phyloP scores from a whole-genome alignment of 192 early-diverging fungal genomes.

The Physocladia obscura region DNA sequence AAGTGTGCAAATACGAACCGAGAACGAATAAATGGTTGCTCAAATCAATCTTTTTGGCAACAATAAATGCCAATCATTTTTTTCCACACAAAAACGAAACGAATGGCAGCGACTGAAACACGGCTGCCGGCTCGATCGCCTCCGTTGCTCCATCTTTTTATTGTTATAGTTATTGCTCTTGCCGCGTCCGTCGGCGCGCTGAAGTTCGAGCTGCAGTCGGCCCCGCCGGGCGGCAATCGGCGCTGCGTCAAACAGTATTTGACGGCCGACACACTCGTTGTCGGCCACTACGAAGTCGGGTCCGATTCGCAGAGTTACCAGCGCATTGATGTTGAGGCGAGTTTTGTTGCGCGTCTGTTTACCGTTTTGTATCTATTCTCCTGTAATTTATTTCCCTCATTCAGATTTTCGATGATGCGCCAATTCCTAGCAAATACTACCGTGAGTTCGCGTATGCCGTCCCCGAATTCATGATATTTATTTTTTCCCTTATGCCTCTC shows the following conservation, averaged over 20 bases:
- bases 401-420: conserved; percentile 73
- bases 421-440: conserved; percentile 68
- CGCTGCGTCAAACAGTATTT: conserved; percentile 81
- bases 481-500: not conserved
- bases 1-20: too few species aligned
- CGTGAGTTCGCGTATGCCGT: conserved; percentile 9
- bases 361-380: not conserved
- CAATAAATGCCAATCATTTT: too few species aligned
- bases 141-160: too few species aligned
- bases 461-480: not conserved
- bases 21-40: too few species aligned
- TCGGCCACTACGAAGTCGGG: conserved; percentile 66
- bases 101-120: too few species aligned
- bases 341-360: not conserved
- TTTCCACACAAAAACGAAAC: too few species aligned
- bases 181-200: conserved; percentile 45
- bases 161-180: not conserved
- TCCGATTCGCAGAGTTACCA: conserved; percentile 46
- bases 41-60: too few species aligned
- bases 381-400: not conserved
- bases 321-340: conserved; percentile 67
- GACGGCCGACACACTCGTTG: conserved; percentile 65
- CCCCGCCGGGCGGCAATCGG: conserved; percentile 38
- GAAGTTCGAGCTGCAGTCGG: conserved; percentile 77
- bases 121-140: too few species aligned